phyloP scores from a whole-genome alignment of 768 basidiomycete species.

The Suillus discolor region DNA sequence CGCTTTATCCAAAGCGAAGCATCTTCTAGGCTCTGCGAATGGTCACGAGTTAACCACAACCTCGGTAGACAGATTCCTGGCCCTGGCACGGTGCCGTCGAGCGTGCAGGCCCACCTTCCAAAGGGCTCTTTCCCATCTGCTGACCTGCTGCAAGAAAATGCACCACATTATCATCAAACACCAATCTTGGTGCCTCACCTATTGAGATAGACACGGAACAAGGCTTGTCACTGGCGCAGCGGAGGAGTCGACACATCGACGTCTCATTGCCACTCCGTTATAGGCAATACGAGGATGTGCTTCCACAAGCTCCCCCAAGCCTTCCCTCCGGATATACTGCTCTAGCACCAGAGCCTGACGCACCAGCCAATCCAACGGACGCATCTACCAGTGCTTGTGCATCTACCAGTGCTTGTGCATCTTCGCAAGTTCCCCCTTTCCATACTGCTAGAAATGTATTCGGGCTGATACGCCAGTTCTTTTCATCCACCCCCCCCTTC shows the following conservation, averaged over 20 bases:
- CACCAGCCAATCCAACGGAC: not conserved
- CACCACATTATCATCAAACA: not conserved
- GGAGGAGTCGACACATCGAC: not conserved
- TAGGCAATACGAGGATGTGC: slow-evolving; percentile 3
- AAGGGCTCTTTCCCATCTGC: too few species aligned
- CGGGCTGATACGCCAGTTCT: not conserved
- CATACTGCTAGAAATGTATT: slow-evolving; percentile 1
- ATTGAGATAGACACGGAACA: not conserved
- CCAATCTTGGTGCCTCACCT: not conserved
- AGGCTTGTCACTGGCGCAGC: not conserved
- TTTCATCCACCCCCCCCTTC: too few species aligned
- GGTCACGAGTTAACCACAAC: not conserved
- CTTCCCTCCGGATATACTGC: not conserved
- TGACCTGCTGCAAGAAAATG: too few species aligned
- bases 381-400: not conserved
- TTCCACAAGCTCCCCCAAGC: slow-evolving; percentile 4
- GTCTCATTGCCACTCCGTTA: not conserved
- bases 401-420: too few species aligned
- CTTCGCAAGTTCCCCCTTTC: not conserved
- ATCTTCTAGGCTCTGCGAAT: not conserved
- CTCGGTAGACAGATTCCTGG: too few species aligned
- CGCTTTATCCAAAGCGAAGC: not conserved
- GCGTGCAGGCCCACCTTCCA: too few species aligned
- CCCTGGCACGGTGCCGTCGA: too few species aligned
- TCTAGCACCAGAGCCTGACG: not conserved